A percentile compares a stretch with the other conserved stretches of the same genome.
Conservation (phyloP, 805 yeast species). For the Starmerella bombicola region DNA sequence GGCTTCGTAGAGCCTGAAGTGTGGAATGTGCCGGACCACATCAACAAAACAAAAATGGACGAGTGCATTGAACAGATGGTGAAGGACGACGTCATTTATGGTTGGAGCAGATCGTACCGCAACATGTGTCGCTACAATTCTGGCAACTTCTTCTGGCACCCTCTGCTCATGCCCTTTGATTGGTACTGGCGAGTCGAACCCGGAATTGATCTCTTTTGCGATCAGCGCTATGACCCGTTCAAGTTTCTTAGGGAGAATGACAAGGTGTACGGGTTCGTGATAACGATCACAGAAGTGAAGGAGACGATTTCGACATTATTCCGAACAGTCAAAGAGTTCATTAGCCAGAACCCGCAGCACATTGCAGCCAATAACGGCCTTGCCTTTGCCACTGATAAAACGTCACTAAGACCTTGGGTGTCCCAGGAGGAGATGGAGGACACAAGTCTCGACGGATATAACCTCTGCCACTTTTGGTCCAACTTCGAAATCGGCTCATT, state of each 20-base stretch:
- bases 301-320: conserved; percentile 81
- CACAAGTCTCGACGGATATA: conserved; percentile 43
- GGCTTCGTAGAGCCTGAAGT: conserved; percentile 72
- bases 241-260: conserved; percentile 59
- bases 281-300: conserved; percentile 66
- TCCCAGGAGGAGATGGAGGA: conserved; percentile 2
- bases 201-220: conserved; percentile 76
- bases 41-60: conserved; percentile 46
- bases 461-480: conserved; percentile 80
- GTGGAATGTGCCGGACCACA: conserved; percentile 68
- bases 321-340: conserved; percentile 55
- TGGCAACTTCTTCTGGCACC: conserved; percentile 78
- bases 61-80: conserved; percentile 36
- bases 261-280: conserved; percentile 79
- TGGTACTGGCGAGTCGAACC: conserved; percentile 97
- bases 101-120: conserved; percentile 55
- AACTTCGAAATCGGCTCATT: conserved; percentile 72
- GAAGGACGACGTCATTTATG: conserved; percentile 46
- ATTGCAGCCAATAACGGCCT: conserved; percentile 53
- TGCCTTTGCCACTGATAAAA: conserved; percentile 43
- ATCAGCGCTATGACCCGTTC: conserved; percentile 61
- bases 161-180: conserved; percentile 56
- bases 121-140: conserved; percentile 95
- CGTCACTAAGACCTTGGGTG: conserved; percentile 26
- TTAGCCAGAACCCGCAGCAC: conserved; percentile 45